Evolutionary conservation across 495 filamentous ascomycete species (phyloP).

Genomic region (Penicillium nucicola): DNA sequence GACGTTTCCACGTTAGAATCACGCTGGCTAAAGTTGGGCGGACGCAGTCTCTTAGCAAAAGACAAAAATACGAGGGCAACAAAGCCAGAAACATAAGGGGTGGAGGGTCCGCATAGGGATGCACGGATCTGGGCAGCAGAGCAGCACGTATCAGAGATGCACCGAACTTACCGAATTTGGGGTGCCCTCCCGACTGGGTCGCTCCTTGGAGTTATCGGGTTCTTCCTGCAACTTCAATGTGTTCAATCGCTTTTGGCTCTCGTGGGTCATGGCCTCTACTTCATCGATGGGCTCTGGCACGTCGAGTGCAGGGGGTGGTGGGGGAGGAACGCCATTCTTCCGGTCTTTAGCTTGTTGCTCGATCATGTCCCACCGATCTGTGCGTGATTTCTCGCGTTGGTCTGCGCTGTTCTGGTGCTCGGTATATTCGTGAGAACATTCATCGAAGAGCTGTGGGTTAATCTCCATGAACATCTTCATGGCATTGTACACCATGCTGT

Average conservation of each 20-base stretch:
- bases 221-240: slow-evolving; percentile 82
- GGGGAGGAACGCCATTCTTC: slow-evolving; percentile 52
- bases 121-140: slow-evolving; percentile 16
- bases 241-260: slow-evolving; percentile 80
- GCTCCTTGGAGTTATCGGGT: slow-evolving; percentile 39
- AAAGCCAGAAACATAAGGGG: slow-evolving; percentile 8
- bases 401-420: slow-evolving; percentile 89
- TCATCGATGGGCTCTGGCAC: slow-evolving; percentile 63
- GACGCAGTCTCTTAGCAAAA: slow-evolving; percentile 42
- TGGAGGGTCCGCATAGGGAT: slow-evolving; percentile 13
- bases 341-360: slow-evolving; percentile 70
- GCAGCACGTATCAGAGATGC: slow-evolving; percentile 23
- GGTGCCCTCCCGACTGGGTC: slow-evolving; percentile 42
- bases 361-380: slow-evolving; percentile 83
- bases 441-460: slow-evolving; percentile 96
- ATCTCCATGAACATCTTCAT: slow-evolving; percentile 99
- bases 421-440: slow-evolving; percentile 97
- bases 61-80: slow-evolving; percentile 27
- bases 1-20: slow-evolving; percentile 52
- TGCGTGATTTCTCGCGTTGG: slow-evolving; percentile 68
- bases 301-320: slow-evolving; percentile 36
- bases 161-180: slow-evolving; percentile 41
- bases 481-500: slow-evolving; percentile 99
- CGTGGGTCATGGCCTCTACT: slow-evolving; percentile 70
- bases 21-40: slow-evolving; percentile 41